A percentile compares a stretch with the other conserved stretches of the same genome.
These are phyloP conservation scores for Backusella morwellensis DNA, from an alignment of 192 early-diverging fungal species.

Conservation along the genomic window DNA sequence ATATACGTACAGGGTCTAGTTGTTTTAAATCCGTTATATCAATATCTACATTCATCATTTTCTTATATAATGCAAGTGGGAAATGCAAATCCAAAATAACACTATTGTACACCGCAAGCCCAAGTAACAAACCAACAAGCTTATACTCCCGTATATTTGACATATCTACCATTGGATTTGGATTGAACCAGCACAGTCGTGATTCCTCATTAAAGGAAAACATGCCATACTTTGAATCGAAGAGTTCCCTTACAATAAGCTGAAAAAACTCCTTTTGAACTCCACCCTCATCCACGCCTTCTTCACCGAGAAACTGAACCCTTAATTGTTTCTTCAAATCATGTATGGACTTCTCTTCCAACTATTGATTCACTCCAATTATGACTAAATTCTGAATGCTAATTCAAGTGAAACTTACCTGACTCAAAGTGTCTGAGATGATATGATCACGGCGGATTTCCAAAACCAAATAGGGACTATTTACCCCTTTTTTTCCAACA, in stretches of 20 bases:
- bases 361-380: constrained; percentile 38
- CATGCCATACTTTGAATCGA: constrained; percentile 93
- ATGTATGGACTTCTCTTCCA: constrained; percentile 75
- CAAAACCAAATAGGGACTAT: constrained; percentile 69
- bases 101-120: constrained; percentile 90
- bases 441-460: constrained; percentile 70
- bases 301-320: constrained; percentile 90
- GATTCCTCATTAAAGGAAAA: constrained; percentile 69
- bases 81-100: constrained; percentile 92
- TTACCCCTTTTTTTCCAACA: constrained; percentile 47
- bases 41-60: constrained; percentile 67
- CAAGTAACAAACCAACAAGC: constrained; percentile 84
- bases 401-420: constrained; percentile 19
- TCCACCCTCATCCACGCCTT: constrained; percentile 94
- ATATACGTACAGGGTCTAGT: constrained; percentile 63
- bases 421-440: constrained; percentile 66
- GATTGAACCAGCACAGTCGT: constrained; percentile 74
- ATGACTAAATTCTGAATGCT: not conserved
- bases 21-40: constrained; percentile 72
- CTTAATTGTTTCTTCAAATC: constrained; percentile 90
- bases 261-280: constrained; percentile 98
- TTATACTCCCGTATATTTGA: constrained; percentile 75
- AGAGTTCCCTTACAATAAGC: constrained; percentile 84
- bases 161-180: constrained; percentile 47
- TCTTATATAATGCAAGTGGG: constrained; percentile 84